A percentile compares a stretch with the other conserved stretches of the same genome.
Evolutionary conservation across 257 asterid species (phyloP).

Genomic region (Eustoma russellianum): DNA sequence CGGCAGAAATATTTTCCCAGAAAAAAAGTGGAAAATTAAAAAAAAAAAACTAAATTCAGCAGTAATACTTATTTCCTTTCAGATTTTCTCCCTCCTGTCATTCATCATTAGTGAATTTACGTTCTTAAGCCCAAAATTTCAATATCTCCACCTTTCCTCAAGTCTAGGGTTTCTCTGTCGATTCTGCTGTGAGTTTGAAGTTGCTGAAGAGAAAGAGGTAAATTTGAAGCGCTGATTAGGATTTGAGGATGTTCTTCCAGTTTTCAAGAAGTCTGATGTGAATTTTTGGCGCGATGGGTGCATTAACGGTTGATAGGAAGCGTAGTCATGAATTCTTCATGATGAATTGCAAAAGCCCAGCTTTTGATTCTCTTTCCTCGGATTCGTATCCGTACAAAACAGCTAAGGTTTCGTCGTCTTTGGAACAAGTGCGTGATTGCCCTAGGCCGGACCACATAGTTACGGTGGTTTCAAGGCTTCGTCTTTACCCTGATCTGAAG

Average conservation of each 20-base stretch:
- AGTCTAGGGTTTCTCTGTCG: background rate
- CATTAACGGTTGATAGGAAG: constrained; percentile 43
- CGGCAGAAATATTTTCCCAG: too few relatives aligned
- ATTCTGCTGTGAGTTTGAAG: background rate
- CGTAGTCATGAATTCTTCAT: constrained; percentile 30
- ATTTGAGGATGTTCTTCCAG: constrained; percentile 1
- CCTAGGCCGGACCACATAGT: background rate
- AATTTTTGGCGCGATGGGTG: constrained; percentile 41
- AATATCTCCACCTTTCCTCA: background rate
- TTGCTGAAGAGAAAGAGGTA: background rate
- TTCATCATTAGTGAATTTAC: background rate
- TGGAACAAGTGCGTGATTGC: constrained; percentile 11
- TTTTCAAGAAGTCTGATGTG: constrained; percentile 4
- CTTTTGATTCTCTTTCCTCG: constrained; percentile 12
- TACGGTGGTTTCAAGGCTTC: constrained; percentile 18
- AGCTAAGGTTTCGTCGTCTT: constrained; percentile 19
- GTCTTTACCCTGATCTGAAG: constrained; percentile 34
- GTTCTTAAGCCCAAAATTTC: background rate
- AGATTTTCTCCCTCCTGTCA: too few relatives aligned
- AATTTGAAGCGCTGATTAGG: constrained; percentile 2
- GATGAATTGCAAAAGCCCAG: constrained; percentile 17
- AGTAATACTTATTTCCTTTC: too few relatives aligned
- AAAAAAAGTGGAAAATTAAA: too few relatives aligned
- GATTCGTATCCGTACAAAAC: constrained; percentile 35
- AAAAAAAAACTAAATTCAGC: too few relatives aligned